Base-by-base conservation (phyloP, 2,329 filamentous ascomycete genomes). In the Phoma sp. region DNA sequence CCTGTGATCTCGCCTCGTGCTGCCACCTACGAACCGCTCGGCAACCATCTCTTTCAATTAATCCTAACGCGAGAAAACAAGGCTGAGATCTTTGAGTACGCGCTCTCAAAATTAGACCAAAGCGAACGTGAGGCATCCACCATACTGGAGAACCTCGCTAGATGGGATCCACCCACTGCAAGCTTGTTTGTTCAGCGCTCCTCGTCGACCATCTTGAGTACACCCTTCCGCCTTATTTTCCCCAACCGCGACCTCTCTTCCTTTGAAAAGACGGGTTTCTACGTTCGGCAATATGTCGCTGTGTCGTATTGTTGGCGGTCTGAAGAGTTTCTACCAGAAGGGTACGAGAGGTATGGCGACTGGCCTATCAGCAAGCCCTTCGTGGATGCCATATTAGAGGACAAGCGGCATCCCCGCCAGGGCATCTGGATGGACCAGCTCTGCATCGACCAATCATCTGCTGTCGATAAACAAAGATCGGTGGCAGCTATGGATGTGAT, bases 371-470 rank as follows among this genome's bases (percentile, higher is more conserved):
- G 60, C 43, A 63, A 57, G 12, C 49, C 53, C 1, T 60, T 63
- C 15, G 60, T 63, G 1, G 53, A 64, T 1, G 62, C 60, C 1
- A 63, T 63, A 3, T n/a, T 64, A n/a, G 2, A 35, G 5, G 62
- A 59, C 25, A 64, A 63, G 6, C 38, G 49, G 5, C 51, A 61
- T 29, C 53, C 51, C 13, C 51, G 62, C 12, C 57, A 57, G 7
- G 62, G 61, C 4, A 62, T 62, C 8, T 65, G 61, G 62, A 60
- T 65, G 17, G 62, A 65, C 22, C 61, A 65, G 32, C 54, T 63
- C 1, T 65, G 61, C 12, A 65, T 65, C 22, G 39, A 62, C 6
- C 58, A 65, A 17, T 10, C 10, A 0, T 54, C 53, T 9, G 9
- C 25, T 6, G 9, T 32, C 3, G 58, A 65, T 25, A 62, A 65